A percentile compares a stretch with the other conserved stretches of the same genome.
Evolutionary conservation across 148 eudicot species (phyloP).

Genomic region (Mesembryanthemum crystallinum): DNA sequence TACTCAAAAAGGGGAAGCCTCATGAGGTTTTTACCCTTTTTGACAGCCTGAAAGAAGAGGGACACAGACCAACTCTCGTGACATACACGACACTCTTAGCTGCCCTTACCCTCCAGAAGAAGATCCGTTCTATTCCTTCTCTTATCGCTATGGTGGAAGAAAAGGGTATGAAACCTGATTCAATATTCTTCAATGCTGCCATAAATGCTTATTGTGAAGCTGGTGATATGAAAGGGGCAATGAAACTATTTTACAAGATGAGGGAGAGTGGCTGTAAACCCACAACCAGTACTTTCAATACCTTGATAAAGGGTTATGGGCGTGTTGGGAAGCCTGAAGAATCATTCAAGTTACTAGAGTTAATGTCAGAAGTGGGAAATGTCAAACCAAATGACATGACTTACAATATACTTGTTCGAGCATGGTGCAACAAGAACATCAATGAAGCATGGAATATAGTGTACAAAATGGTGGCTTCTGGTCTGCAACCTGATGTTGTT

Average conservation of each 20-base stretch:
- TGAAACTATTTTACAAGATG: constrained; percentile 66
- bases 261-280: constrained; percentile 76
- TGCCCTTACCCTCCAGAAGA: constrained; percentile 70
- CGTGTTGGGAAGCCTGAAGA: constrained; percentile 82
- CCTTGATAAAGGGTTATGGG: constrained; percentile 85
- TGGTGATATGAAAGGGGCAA: constrained; percentile 68
- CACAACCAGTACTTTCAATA: constrained; percentile 79
- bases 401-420: constrained; percentile 67
- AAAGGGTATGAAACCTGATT: constrained; percentile 72
- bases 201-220: constrained; percentile 86
- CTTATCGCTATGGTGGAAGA: constrained; percentile 63
- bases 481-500: constrained; percentile 80
- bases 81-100: constrained; percentile 82
- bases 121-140: constrained; percentile 56
- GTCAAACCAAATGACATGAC: constrained; percentile 87
- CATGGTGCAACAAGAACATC: constrained; percentile 75
- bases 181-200: constrained; percentile 88
- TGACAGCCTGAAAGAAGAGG: constrained; percentile 60
- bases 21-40: constrained; percentile 61
- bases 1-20: constrained; percentile 60
- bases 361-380: constrained; percentile 53
- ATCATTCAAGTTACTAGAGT: constrained; percentile 60
- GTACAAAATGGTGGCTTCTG: constrained; percentile 65
- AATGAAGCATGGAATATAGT: constrained; percentile 80
- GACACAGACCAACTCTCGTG: constrained; percentile 82